Evolutionary conservation across 2,329 filamentous ascomycete genomes (phyloP).

Genomic region (Trichoderma atroviride): DNA sequence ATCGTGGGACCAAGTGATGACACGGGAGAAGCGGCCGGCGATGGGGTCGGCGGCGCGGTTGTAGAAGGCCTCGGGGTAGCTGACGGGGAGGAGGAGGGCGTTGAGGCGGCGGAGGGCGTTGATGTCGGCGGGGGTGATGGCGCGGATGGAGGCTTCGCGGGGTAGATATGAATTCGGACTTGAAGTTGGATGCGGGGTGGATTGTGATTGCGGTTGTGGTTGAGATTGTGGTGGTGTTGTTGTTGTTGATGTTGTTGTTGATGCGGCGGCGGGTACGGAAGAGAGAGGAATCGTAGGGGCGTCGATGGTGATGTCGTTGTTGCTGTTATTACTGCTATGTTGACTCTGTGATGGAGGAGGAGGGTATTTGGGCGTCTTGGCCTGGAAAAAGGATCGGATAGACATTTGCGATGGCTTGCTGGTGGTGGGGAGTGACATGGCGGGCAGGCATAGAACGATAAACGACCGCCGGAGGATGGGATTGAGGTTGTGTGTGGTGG

Average conservation of each 20-base stretch:
- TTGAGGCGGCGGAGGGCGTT: conserved; percentile 65
- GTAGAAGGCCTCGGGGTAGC: conserved; percentile 68
- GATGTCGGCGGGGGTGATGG: conserved; percentile 55
- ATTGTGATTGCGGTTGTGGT: conserved; percentile 25
- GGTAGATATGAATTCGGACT: conserved; percentile 42
- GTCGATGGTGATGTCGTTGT: conserved; percentile 35
- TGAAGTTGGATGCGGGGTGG: conserved; percentile 19
- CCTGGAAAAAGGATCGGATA: conserved; percentile 65
- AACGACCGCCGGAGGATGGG: not conserved
- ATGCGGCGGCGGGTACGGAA: not conserved
- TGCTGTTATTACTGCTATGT: conserved; percentile 27
- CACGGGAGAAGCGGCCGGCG: conserved; percentile 60
- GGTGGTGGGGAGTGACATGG: conserved; percentile 47
- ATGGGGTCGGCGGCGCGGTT: conserved; percentile 53
- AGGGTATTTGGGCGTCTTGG: conserved; percentile 46
- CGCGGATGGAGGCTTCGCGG: conserved; percentile 56
- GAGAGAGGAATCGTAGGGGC: conserved; percentile 23
- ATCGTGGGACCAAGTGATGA: conserved; percentile 59
- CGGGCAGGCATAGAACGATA: conserved; percentile 14
- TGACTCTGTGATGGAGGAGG: conserved; percentile 38
- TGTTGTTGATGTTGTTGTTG: not conserved
- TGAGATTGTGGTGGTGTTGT: not conserved
- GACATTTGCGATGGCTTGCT: conserved; percentile 53
- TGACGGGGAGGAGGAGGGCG: conserved; percentile 63
- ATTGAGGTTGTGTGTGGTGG: not conserved